Evolutionary conservation across 106 monocot species (phyloP).

Genomic region (Chionographis japonica): DNA sequence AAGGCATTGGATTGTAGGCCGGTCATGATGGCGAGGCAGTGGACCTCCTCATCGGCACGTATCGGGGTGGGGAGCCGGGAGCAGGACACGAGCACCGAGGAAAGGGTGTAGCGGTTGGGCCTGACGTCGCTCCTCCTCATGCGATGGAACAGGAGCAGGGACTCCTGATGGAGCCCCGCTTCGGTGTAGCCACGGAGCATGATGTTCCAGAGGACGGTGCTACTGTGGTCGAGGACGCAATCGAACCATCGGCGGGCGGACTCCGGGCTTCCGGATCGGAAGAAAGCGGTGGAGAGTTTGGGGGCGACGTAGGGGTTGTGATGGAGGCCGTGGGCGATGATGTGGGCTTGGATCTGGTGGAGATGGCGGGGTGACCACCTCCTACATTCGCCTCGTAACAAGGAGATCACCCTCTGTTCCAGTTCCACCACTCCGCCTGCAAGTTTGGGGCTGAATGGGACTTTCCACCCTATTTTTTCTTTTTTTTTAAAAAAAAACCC

Average conservation of each 20-base stretch:
- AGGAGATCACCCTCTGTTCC: slow-evolving; percentile 30
- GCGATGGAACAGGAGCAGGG: slow-evolving; percentile 24
- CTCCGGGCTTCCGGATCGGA: neutral
- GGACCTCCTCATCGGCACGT: slow-evolving; percentile 22
- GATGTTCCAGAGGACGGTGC: slow-evolving; percentile 36
- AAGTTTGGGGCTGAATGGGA: neutral
- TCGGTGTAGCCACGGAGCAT: slow-evolving; percentile 44
- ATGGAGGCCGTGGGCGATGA: slow-evolving; percentile 40
- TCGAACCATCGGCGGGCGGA: slow-evolving; percentile 37
- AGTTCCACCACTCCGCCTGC: too few species aligned
- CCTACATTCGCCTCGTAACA: slow-evolving; percentile 26
- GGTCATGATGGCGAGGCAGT: slow-evolving; percentile 34
- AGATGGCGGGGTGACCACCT: slow-evolving; percentile 2
- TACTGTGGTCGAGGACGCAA: slow-evolving; percentile 15
- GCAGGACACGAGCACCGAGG: slow-evolving; percentile 51
- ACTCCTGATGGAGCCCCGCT: slow-evolving; percentile 11
- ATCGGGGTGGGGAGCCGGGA: neutral
- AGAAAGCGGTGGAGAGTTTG: slow-evolving; percentile 22
- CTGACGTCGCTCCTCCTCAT: slow-evolving; percentile 33
- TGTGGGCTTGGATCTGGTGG: slow-evolving; percentile 38
- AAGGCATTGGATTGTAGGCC: slow-evolving; percentile 39
- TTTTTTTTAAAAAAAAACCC: too few species aligned
- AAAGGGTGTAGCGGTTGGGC: slow-evolving; percentile 44
- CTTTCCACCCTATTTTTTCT: slow-evolving; percentile 5
- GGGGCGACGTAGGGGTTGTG: slow-evolving; percentile 26